Conservation (phyloP, 2,329 filamentous ascomycete genomes). For the Emergomyces orientalis region DNA sequence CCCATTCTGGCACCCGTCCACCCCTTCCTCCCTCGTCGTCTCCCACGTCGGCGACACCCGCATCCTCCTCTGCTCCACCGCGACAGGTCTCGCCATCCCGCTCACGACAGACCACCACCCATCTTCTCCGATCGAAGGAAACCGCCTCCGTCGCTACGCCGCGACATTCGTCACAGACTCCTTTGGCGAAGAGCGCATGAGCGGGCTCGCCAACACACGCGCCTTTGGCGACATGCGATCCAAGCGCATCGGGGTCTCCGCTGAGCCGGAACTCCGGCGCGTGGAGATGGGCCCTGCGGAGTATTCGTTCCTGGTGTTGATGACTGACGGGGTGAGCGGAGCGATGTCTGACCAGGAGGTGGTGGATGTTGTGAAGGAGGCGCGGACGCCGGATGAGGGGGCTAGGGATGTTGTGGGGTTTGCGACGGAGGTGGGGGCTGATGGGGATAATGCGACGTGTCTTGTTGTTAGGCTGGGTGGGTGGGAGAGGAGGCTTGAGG, state of each 20-base stretch:
- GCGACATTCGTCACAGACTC: slow-evolving; percentile 86
- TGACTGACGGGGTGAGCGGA: slow-evolving; percentile 82
- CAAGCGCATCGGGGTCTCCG: slow-evolving; percentile 87
- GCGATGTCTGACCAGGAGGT: slow-evolving; percentile 87
- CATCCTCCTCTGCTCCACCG: slow-evolving; percentile 78
- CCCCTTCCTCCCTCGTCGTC: slow-evolving; percentile 71
- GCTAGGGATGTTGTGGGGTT: slow-evolving; percentile 71
- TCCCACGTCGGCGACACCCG: slow-evolving; percentile 92
- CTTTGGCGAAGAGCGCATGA: slow-evolving; percentile 94
- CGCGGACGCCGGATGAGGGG: slow-evolving; percentile 78
- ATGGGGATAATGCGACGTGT: slow-evolving; percentile 56
- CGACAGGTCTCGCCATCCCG: slow-evolving; percentile 67
- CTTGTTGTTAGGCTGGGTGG: slow-evolving; percentile 55
- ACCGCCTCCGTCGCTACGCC: slow-evolving; percentile 74
- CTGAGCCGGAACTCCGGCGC: slow-evolving; percentile 79
- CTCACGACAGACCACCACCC: slow-evolving; percentile 90
- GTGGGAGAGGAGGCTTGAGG: slow-evolving; percentile 59
- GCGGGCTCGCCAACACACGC: slow-evolving; percentile 84
- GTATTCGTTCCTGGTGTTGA: slow-evolving; percentile 79
- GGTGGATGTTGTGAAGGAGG: slow-evolving; percentile 91
- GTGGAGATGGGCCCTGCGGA: slow-evolving; percentile 73
- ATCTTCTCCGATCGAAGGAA: slow-evolving; percentile 72
- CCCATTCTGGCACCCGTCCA: slow-evolving; percentile 89
- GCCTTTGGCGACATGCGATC: slow-evolving; percentile 86
- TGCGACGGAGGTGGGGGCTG: slow-evolving; percentile 69